Percentiles rank a stretch among this genome's conserved stretches.
Conservation (phyloP, 495 filamentous ascomycete species). For the Daldinia caldariorum region DNA sequence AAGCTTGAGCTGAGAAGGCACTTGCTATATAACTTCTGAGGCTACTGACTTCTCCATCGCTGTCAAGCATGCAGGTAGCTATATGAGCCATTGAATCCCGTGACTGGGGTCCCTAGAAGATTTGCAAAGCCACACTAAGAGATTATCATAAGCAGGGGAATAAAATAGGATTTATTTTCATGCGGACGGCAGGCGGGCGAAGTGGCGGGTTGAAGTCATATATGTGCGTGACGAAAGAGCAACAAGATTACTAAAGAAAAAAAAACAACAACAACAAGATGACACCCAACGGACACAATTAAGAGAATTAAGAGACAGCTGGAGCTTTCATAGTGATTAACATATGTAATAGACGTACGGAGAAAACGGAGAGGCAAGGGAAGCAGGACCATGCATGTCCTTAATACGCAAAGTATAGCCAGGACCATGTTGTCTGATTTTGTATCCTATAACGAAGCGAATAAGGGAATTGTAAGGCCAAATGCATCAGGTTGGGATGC, state of each 20-base stretch:
- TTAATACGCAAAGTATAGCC: constrained; percentile 43
- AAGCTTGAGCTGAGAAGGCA: constrained; percentile 53
- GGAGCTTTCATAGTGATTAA: constrained; percentile 37
- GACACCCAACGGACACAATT: constrained; percentile 8
- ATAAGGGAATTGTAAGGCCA: constrained; percentile 35
- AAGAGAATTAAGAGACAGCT: constrained; percentile 27
- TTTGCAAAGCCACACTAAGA: constrained; percentile 37
- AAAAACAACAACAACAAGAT: too few relatives aligned
- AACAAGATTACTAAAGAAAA: constrained; percentile 25
- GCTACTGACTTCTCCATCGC: constrained; percentile 49
- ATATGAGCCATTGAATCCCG: constrained; percentile 60
- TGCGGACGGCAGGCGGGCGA: constrained; percentile 17
- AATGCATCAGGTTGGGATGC: constrained; percentile 35
- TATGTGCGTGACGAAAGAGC: constrained; percentile 24
- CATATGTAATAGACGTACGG: constrained; percentile 33
- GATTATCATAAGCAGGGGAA: constrained; percentile 40
- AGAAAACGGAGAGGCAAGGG: constrained; percentile 36
- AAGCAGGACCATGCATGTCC: constrained; percentile 40
- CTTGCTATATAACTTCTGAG: constrained; percentile 60
- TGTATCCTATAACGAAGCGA: constrained; percentile 24
- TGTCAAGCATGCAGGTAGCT: constrained; percentile 57
- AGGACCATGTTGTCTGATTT: constrained; percentile 22
- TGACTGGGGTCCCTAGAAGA: constrained; percentile 38
- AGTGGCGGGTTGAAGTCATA: constrained; percentile 26
- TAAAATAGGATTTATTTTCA: constrained; percentile 31